These are phyloP conservation scores for Pterocarpus macrocarpus DNA, from an alignment of 306 rosid species.

Conservation along the genomic window DNA sequence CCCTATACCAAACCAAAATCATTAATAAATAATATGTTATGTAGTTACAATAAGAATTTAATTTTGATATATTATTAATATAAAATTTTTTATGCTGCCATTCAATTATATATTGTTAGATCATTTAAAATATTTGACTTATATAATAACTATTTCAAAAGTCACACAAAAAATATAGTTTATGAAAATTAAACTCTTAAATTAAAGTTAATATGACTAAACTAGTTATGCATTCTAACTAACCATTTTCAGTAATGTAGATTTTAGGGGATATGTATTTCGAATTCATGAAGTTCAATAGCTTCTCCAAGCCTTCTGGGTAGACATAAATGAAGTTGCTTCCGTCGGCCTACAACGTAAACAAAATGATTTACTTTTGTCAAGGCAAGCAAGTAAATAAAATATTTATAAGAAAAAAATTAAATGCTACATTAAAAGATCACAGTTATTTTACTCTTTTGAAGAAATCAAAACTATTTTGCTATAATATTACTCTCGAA, in stretches of 20 bases:
- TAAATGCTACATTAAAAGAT: neutral
- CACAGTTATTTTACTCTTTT: neutral
- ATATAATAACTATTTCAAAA: too few species aligned
- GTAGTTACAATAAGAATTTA: neutral
- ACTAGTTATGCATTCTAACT: neutral
- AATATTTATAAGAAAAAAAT: neutral
- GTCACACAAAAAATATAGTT: too few species aligned
- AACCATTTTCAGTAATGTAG: slow-evolving; percentile 43
- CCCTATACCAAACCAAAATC: slow-evolving; percentile 26
- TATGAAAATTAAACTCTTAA: neutral
- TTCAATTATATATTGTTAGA: neutral
- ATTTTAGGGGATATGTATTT: slow-evolving; percentile 33
- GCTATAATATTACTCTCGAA: too few species aligned
- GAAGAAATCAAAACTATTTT: neutral
- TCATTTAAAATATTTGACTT: too few species aligned
- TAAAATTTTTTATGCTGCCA: too few species aligned
- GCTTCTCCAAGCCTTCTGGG: slow-evolving; percentile 43
- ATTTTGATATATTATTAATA: too few species aligned
- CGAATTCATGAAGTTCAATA: slow-evolving; percentile 33
- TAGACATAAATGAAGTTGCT: slow-evolving; percentile 19
- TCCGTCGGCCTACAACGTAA: slow-evolving; percentile 37
- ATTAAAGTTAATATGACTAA: neutral
- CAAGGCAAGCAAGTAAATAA: neutral
- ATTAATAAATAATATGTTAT: neutral
- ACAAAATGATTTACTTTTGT: neutral